These are phyloP conservation scores for Terana coerulea DNA, from an alignment of 768 basidiomycete genomes.

Conservation along the genomic window DNA sequence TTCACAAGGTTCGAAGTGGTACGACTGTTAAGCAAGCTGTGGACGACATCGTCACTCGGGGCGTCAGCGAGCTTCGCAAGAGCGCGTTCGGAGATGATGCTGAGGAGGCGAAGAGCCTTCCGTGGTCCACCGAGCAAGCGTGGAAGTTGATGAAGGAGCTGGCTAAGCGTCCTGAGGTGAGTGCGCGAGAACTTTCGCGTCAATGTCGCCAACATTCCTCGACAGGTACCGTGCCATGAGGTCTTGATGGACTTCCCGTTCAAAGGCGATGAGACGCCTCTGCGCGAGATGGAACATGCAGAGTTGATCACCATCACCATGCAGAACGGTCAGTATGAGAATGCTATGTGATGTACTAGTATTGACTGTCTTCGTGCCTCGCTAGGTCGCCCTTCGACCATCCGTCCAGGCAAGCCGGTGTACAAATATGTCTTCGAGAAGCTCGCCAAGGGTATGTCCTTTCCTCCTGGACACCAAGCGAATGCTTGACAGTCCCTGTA, in stretches of 20 bases:
- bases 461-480: background rate
- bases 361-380: background rate
- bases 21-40: conserved; percentile 74
- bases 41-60: conserved; percentile 81
- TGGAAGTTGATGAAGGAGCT: conserved; percentile 81
- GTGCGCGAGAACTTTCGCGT: background rate
- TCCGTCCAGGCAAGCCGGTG: conserved; percentile 89
- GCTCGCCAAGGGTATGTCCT: conserved; percentile 63
- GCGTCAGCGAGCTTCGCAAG: conserved; percentile 82
- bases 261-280: conserved; percentile 81
- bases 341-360: background rate
- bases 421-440: conserved; percentile 82
- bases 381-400: conserved; percentile 74
- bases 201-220: background rate
- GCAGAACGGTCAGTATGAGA: conserved; percentile 60
- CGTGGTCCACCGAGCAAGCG: conserved; percentile 86
- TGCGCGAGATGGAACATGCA: conserved; percentile 84
- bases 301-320: conserved; percentile 83
- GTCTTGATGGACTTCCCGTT: conserved; percentile 81
- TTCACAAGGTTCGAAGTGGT: conserved; percentile 81
- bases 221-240: conserved; percentile 79
- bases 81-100: conserved; percentile 89
- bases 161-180: conserved; percentile 57
- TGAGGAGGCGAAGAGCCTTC: conserved; percentile 78
- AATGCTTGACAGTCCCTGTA: background rate